Conservation (phyloP, 352 stramenopile species). For the Phytophthora cajani region DNA sequence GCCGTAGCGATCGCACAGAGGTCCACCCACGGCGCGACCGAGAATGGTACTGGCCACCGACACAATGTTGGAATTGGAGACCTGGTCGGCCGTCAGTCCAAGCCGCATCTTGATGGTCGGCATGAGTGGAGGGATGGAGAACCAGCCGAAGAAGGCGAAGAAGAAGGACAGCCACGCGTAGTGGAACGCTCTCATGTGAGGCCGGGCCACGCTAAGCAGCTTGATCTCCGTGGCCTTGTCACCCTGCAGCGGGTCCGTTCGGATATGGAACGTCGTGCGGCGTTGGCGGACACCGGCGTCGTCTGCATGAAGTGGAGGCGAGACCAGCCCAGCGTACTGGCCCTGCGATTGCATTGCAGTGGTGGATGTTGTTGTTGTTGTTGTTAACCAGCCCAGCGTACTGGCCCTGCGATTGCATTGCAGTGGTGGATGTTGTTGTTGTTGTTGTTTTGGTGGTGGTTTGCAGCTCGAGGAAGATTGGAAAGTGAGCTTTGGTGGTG, state of each 20-base stretch:
- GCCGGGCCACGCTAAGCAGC: slow-evolving; percentile 40
- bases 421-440: slow-evolving; percentile 3
- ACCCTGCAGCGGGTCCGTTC: slow-evolving; percentile 45
- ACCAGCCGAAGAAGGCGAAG: slow-evolving; percentile 95
- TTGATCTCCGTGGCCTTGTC: slow-evolving; percentile 44
- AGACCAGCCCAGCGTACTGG: slow-evolving; percentile 25
- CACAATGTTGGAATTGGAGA: slow-evolving; percentile 93
- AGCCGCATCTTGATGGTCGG: slow-evolving; percentile 91
- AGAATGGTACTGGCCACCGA: slow-evolving; percentile 91
- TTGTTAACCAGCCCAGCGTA: slow-evolving; percentile 28
- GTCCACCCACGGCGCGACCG: slow-evolving; percentile 89
- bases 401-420: slow-evolving; percentile 22
- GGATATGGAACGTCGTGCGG: slow-evolving; percentile 46
- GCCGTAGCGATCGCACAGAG: slow-evolving; percentile 93
- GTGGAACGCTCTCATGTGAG: slow-evolving; percentile 96
- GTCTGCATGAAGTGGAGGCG: slow-evolving; percentile 37
- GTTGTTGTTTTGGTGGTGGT: neutral
- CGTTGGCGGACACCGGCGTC: slow-evolving; percentile 48
- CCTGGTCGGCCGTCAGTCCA: slow-evolving; percentile 80
- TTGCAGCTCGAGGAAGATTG: slow-evolving; percentile 15
- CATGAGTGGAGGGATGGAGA: slow-evolving; percentile 94
- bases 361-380: slow-evolving; percentile 1
- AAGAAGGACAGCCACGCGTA: slow-evolving; percentile 94
- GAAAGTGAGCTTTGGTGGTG: slow-evolving; percentile 26
- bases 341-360: slow-evolving; percentile 19